Base-by-base conservation (phyloP, 2,329 filamentous ascomycete genomes). In the Trichoderma sp. region DNA sequence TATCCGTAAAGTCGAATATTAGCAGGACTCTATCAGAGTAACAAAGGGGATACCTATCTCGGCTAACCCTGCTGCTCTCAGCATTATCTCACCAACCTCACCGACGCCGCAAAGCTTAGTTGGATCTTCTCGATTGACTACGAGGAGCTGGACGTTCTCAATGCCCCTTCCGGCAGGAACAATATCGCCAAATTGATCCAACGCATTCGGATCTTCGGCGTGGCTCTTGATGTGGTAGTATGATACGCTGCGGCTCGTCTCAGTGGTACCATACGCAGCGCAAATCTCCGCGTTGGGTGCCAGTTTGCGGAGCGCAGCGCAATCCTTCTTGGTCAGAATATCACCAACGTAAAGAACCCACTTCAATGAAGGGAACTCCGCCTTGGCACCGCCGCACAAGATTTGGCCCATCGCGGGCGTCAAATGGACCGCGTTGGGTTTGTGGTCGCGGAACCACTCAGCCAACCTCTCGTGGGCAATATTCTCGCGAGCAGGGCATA, bases 321-420 rank as follows among this genome's bases (percentile, higher is more conserved):
- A 97, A 75, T 98, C 95, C 76, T 89, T 86, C 76, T 90, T 97
- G 71, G 93, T 96, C 59, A 98, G 80, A 39, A 97, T 84, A 76
- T 98, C 95, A 37, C 96, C 96, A 1, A 98, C 95, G 71, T 95
- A 98, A 83, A 98, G 95, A 21, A 90, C 93, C 68, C 89, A 85
- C 68, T 90, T 85, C 21, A 98, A 83, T 14, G 86, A 84, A 1
- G 93, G 91, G 75, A 97, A 96, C 72, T 91, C 80, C 0, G 92
- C 89, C 3, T 83, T 90, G 28, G 93, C 91, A 73, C 92, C 93
- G 52, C 94, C 94, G n/a, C 95, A 90, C 2, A 98, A 82, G 71
- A 98, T 96, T 75, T 97, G 93, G 67, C 94, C 94, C 94, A 98
- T 97, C 68, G 96, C 96, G 11, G 96, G 96, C 1, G 96, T 99